These are phyloP conservation scores for Stropharia rugosoannulata DNA, from an alignment of 768 basidiomycete genomes.

Conservation along the genomic window DNA sequence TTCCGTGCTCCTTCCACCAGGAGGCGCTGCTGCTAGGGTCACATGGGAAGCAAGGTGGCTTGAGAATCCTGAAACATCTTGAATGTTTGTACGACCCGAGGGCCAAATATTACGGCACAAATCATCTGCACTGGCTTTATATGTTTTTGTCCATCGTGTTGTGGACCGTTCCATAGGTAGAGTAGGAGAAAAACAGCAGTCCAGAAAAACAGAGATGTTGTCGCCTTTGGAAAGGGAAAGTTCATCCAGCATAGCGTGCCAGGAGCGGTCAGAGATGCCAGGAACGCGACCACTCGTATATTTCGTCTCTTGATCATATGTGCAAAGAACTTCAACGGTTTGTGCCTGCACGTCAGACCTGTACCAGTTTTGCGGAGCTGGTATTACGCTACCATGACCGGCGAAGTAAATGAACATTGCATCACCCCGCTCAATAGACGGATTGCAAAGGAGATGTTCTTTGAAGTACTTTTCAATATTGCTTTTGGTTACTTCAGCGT, in stretches of 20 bases:
- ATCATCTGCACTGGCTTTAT: constrained; percentile 53
- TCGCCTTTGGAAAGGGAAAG: constrained; percentile 58
- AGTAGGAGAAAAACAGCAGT: constrained; percentile 57
- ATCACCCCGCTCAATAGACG: constrained; percentile 56
- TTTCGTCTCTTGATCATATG: constrained; percentile 64
- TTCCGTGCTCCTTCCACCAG: constrained; percentile 56
- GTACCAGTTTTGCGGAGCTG: constrained; percentile 63
- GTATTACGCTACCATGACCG: constrained; percentile 64
- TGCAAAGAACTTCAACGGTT: constrained; percentile 58
- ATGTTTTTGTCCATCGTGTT: constrained; percentile 60
- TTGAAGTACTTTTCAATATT: constrained; percentile 62
- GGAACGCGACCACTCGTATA: constrained; percentile 44
- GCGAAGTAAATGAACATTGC: constrained; percentile 71
- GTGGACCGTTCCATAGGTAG: constrained; percentile 44
- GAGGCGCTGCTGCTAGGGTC: constrained; percentile 56
- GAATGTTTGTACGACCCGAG: constrained; percentile 36
- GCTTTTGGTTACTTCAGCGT: constrained; percentile 59
- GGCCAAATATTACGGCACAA: constrained; percentile 57
- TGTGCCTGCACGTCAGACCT: constrained; percentile 32
- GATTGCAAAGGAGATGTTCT: constrained; percentile 63
- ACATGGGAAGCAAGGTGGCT: constrained; percentile 42
- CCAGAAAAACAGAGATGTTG: constrained; percentile 68
- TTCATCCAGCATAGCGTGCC: constrained; percentile 59
- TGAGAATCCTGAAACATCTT: constrained; percentile 43
- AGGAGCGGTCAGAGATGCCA: constrained; percentile 68